Base-by-base conservation (phyloP, 345 rosid species). In the Acer negundo region DNA sequence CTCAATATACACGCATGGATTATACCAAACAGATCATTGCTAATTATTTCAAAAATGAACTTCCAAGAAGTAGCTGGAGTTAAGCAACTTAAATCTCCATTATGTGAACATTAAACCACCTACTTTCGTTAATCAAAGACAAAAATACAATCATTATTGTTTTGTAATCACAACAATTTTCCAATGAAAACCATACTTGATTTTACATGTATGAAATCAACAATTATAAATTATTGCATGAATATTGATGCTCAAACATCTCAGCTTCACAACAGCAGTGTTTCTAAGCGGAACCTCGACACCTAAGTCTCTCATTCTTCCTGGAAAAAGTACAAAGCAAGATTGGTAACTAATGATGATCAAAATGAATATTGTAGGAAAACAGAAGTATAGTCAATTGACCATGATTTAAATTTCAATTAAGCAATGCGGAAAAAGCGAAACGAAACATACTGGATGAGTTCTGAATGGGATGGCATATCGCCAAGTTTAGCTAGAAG, bases 391-490 rank as follows among this genome's bases (percentile, higher is more conserved):
- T 10, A 40, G 6, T 6, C 40, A 22, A 9, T 38, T 72, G n/a
- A 40, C 56, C 22, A 40, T 11, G 53, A 38, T 51, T 16, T 49
- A 49, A 6, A 70, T 8, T 70, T 47, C 38, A 19, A 53, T 28
- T 17, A 53, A 31, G 22, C 26, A 71, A n/a, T 7, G 47, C 15
- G 20, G 46, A 69, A 67, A 38, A 51, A 62, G 73, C 44, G 24
- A 47, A 58, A 44, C 19, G 6, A 62, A 72, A 26, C 97, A 81
- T 90, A 95, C 98, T 92, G 98, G 69, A 86, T 84, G 56, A 92
- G 93, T 76, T 95, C 97, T 46, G 91, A 85, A 23, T 88, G 94
- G 72, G 89, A 86, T 70, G 98, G 94, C 59, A 86, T 84, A 67
- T 93, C 89, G 84, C 82, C 97, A 80, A 90, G 87, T 24, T 55